Base-by-base conservation (phyloP, 1,284 basidiomycete genomes). In the Heterobasidion parviporum region DNA sequence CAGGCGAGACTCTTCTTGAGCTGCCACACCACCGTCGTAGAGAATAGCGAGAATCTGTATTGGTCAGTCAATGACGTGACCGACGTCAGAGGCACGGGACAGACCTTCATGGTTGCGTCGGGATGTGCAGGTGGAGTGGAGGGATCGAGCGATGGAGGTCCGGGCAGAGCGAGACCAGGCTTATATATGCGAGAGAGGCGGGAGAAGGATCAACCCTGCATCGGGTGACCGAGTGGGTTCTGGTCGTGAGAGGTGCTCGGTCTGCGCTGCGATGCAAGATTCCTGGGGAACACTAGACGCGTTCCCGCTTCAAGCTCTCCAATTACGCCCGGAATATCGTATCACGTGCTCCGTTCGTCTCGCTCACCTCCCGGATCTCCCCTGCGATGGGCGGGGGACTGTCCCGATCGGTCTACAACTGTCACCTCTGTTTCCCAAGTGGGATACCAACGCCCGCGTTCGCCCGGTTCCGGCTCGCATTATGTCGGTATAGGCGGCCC, bases 11-110 rank as follows among this genome's bases (percentile, higher is more conserved):
- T 94, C 86, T 61, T 88, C 76, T 62, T 76, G 62, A 56, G 92
- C 91, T 59, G 85, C 82, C 59, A 79, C 64, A 61, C 75, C 78
- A 67, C 86, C 85, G 61, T 80, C 75, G 73, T 89, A 87, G 53
- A 92, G 80, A 63, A 92, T 81, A 63, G 86, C 85, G 57, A 92
- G 79, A 63, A 92, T 74, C 86, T 90, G 47, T 2, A 41, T n/a
- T 10, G n/a, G 38, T 6, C 2, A 10, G n/a, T 41, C 12, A 41
- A n/a, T 12, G n/a, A 8, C 10, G 38, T n/a, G 38, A 3, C n/a
- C 12, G n/a, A 41, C 6, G 8, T 41, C n/a, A 41, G 12, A 41
- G 3, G 5, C 38, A 41, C 38, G 38, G n/a, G 38, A 41, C 38
- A 41, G 38, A 41, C 38, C 38, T 41, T 41, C 38, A 41, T 41